These are phyloP conservation scores for Phytophthora macrochlamydospora DNA, from an alignment of 352 stramenopile genomes.

Conservation along the genomic window DNA sequence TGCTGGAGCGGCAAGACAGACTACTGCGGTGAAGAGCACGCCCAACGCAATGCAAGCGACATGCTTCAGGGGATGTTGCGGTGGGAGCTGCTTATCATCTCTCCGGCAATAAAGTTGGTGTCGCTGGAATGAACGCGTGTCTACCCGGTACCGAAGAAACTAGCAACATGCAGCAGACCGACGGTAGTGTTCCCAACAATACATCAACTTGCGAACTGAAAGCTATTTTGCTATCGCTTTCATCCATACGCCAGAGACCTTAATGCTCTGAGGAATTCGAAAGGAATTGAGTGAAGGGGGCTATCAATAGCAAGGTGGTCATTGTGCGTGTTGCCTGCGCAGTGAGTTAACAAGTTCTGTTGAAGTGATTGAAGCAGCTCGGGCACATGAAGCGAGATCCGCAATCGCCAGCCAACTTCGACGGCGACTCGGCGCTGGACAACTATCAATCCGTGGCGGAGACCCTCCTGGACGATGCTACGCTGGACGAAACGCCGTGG, in stretches of 20 bases:
- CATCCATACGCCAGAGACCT: too few relatives aligned
- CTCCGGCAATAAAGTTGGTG: constrained; percentile 14
- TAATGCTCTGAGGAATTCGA: not conserved
- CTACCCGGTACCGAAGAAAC: too few relatives aligned
- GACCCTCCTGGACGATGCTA: constrained; percentile 19
- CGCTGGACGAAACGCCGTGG: constrained; percentile 16
- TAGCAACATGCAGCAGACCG: too few relatives aligned
- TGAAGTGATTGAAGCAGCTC: not conserved
- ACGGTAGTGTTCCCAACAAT: too few relatives aligned
- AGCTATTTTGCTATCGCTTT: too few relatives aligned
- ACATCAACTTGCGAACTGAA: too few relatives aligned
- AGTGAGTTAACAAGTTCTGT: not conserved
- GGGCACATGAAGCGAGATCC: constrained; percentile 1
- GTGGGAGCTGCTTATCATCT: constrained; percentile 32
- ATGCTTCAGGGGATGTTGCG: constrained; percentile 33
- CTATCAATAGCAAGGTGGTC: not conserved
- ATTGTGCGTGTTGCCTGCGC: not conserved
- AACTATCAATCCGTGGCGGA: not conserved
- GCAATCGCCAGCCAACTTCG: constrained; percentile 1
- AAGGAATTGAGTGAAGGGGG: too few relatives aligned
- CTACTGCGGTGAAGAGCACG: constrained; percentile 32
- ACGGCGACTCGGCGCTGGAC: constrained; percentile 14
- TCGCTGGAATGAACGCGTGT: constrained; percentile 5
- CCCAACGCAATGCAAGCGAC: constrained; percentile 32
- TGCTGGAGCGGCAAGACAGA: constrained; percentile 37